Conservation (phyloP, 495 filamentous ascomycete genomes). For the Penicillium desertorum region DNA sequence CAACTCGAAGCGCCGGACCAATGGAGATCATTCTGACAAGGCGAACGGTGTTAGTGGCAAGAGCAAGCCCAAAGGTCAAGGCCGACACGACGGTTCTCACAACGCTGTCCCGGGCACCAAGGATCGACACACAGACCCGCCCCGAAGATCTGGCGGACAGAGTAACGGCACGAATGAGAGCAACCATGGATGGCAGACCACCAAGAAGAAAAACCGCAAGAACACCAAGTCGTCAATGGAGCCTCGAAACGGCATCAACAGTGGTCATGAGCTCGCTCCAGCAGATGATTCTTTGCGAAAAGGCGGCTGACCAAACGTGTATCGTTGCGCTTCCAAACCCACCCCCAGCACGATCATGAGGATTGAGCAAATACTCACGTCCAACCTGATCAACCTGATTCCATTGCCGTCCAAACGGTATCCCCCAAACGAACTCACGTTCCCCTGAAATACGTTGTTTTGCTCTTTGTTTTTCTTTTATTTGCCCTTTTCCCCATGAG, state of each 20-base stretch:
- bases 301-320: conserved; percentile 40
- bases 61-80: conserved; percentile 33
- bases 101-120: conserved; percentile 25
- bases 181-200: conserved; percentile 48
- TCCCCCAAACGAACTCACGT: conserved; percentile 5
- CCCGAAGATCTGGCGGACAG: conserved; percentile 38
- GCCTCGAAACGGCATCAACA: conserved; percentile 26
- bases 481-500: background rate
- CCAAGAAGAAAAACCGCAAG: conserved; percentile 49
- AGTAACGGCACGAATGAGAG: conserved; percentile 23
- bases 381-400: background rate
- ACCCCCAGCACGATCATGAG: conserved; percentile 1
- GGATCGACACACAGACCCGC: conserved; percentile 31
- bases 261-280: conserved; percentile 44
- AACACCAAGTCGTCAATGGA: conserved; percentile 39
- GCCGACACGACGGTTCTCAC: conserved; percentile 34
- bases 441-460: conserved; percentile 2
- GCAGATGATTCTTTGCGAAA: conserved; percentile 51
- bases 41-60: conserved; percentile 39
- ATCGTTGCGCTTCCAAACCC: conserved; percentile 3
- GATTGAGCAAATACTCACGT: background rate
- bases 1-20: conserved; percentile 34
- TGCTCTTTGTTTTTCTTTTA: conserved; percentile 6
- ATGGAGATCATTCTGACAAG: conserved; percentile 41
- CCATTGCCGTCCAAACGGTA: background rate